phyloP scores from a whole-genome alignment of 176 grass and related monocot genomes.

The Ampelocalamus luodianensis region DNA sequence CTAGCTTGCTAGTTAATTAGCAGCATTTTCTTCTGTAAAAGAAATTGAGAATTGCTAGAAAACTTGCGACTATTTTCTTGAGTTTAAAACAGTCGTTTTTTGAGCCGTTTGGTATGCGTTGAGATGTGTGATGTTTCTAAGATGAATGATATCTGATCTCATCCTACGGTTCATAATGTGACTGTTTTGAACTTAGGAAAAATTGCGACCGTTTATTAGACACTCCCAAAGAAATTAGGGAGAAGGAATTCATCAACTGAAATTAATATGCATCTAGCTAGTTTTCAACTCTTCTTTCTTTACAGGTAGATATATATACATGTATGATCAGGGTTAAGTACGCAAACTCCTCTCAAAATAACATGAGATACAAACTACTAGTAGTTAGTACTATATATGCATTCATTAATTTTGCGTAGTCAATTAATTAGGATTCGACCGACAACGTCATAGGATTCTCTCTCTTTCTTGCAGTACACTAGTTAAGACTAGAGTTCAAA shows the following conservation, averaged over 20 bases:
- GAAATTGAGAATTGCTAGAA: too few species aligned
- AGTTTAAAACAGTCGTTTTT: too few species aligned
- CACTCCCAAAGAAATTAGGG: too few species aligned
- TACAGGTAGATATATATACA: background rate
- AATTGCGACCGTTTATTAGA: too few species aligned
- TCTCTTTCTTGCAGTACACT: background rate
- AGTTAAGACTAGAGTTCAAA: background rate
- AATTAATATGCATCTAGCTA: background rate
- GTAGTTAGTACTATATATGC: background rate
- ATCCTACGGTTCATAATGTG: too few species aligned
- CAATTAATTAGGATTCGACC: background rate
- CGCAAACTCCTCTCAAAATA: background rate
- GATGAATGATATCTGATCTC: too few species aligned
- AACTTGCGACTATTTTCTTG: too few species aligned
- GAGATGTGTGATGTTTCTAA: too few species aligned
- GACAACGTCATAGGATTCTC: background rate
- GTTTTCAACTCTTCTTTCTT: background rate
- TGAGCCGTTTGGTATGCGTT: too few species aligned
- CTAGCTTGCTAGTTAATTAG: background rate
- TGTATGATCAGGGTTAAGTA: background rate
- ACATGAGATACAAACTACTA: background rate
- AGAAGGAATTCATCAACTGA: background rate
- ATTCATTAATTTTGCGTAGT: constrained; percentile 9
- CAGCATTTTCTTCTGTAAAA: background rate
- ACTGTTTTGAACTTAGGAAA: too few species aligned